A percentile compares a stretch with the other conserved stretches of the same genome.
phyloP scores from a whole-genome alignment of 805 yeast genomes.

The Diddensiella caesifluorescens region DNA sequence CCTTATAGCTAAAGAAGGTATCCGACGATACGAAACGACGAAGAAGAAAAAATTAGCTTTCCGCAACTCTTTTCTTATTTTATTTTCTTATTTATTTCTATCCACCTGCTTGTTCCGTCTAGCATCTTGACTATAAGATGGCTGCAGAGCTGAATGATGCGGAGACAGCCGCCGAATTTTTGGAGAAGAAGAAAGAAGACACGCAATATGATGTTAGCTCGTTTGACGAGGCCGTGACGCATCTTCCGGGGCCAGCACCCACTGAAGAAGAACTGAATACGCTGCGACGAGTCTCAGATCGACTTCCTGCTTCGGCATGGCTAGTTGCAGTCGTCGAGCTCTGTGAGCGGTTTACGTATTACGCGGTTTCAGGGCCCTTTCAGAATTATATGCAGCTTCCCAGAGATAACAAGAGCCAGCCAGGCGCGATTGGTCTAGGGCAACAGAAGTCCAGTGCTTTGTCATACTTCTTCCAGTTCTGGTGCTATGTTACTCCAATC shows the following conservation, averaged over 20 bases:
- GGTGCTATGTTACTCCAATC: slow-evolving; percentile 78
- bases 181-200: slow-evolving; percentile 4
- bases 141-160: too few species aligned
- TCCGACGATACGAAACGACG: too few species aligned
- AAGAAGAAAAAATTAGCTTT: too few species aligned
- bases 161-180: too few species aligned
- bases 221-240: slow-evolving; percentile 1
- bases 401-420: slow-evolving; percentile 29
- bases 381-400: slow-evolving; percentile 65
- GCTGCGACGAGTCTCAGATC: slow-evolving; percentile 48
- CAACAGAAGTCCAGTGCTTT: slow-evolving; percentile 64
- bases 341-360: slow-evolving; percentile 76
- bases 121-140: too few species aligned
- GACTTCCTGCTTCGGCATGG: slow-evolving; percentile 53
- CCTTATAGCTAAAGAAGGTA: too few species aligned
- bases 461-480: slow-evolving; percentile 70
- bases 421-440: slow-evolving; percentile 56
- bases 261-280: slow-evolving; percentile 50
- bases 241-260: slow-evolving; percentile 32
- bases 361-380: slow-evolving; percentile 71
- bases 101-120: too few species aligned
- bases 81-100: too few species aligned
- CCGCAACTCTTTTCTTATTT: too few species aligned
- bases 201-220: slow-evolving; percentile 1
- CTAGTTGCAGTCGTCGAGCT: slow-evolving; percentile 67